phyloP scores from a whole-genome alignment of 2,329 filamentous ascomycete species.

The Cryphonectria naterciae region DNA sequence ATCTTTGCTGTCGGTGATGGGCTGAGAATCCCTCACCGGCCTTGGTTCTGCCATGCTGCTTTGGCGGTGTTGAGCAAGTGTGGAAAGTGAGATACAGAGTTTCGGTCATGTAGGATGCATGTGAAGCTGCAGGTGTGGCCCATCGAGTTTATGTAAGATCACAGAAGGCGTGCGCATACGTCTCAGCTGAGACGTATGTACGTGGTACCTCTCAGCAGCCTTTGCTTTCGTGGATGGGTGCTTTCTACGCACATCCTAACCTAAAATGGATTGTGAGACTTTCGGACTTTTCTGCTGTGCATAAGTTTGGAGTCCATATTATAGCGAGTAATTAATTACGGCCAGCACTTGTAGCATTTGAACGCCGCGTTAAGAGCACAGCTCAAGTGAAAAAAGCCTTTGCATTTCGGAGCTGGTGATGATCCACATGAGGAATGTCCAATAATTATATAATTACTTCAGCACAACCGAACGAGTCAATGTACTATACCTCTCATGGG shows the following conservation, averaged over 20 bases:
- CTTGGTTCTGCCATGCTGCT: neutral
- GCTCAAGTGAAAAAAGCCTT: neutral
- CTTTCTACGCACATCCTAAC: neutral
- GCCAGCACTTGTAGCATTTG: neutral
- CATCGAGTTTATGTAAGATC: conserved; percentile 8
- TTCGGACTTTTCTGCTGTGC: neutral
- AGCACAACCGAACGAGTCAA: neutral
- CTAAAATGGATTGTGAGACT: neutral
- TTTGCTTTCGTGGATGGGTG: neutral
- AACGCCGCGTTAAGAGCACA: neutral
- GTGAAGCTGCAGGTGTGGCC: neutral
- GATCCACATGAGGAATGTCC: neutral
- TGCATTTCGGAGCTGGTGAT: neutral
- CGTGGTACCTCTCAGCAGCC: neutral
- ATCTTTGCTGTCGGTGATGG: neutral
- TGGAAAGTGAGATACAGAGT: neutral
- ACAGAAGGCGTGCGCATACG: neutral
- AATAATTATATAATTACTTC: neutral
- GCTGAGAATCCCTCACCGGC: neutral
- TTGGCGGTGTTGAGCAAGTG: neutral
- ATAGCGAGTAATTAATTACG: neutral
- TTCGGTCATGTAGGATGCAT: neutral
- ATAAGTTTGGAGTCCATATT: neutral
- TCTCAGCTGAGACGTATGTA: neutral
- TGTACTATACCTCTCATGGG: neutral